Conservation (phyloP, 2,329 filamentous ascomycete genomes). For the Albophoma yamanashiensis region DNA sequence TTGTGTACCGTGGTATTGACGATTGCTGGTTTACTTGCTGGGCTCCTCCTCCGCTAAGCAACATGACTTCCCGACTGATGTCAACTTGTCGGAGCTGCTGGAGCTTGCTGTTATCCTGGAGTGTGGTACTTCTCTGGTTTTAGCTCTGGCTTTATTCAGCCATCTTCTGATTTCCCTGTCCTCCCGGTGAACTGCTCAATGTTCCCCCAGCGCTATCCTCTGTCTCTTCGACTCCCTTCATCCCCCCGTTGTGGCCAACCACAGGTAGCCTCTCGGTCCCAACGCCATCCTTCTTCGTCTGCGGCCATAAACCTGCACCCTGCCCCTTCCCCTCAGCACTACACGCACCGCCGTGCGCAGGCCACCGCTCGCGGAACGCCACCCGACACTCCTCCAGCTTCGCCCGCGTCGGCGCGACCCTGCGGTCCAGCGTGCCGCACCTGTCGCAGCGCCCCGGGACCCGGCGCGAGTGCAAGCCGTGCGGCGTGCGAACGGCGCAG, state of each 20-base stretch:
- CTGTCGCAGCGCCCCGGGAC: conserved; percentile 11
- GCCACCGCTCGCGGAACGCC: conserved; percentile 1
- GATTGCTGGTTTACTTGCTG: not conserved
- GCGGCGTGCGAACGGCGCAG: conserved; percentile 10
- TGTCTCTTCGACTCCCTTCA: not conserved
- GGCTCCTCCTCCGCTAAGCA: not conserved
- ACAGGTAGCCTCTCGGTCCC: not conserved
- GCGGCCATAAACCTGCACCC: not conserved
- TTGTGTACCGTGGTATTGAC: not conserved
- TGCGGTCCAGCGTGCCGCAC: conserved; percentile 11
- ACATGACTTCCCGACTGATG: too few relatives aligned
- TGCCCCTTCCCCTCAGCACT: not conserved
- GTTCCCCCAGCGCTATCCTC: not conserved
- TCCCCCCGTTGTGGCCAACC: not conserved
- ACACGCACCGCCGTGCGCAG: not conserved
- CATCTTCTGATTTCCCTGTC: too few relatives aligned
- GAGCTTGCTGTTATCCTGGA: too few relatives aligned
- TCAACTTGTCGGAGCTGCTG: too few relatives aligned
- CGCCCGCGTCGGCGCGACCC: conserved; percentile 6
- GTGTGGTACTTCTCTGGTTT: too few relatives aligned
- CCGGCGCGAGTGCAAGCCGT: conserved; percentile 11
- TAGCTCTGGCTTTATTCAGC: not conserved
- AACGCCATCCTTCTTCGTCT: not conserved
- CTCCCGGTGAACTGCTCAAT: too few relatives aligned
- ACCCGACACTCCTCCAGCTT: conserved; percentile 7